Conservation (phyloP, 2,329 filamentous ascomycete genomes). For the Xylariales sp. region DNA sequence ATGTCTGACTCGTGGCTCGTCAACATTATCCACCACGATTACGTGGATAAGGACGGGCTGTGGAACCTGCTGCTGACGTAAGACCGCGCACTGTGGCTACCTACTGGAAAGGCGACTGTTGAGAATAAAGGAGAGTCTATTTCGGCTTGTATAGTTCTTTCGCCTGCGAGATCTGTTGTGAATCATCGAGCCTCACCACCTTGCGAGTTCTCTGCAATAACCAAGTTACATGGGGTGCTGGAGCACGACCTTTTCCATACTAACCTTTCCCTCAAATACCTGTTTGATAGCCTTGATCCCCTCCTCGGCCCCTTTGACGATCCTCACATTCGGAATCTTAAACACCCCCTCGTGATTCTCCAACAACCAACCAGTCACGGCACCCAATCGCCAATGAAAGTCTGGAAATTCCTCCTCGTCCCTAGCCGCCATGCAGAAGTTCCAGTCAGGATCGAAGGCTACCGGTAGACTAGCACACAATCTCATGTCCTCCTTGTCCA, state of each 20-base stretch:
- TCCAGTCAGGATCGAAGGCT: conserved; percentile 10
- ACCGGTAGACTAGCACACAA: conserved; percentile 8
- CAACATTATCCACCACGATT: conserved; percentile 83
- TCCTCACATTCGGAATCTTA: conserved; percentile 7
- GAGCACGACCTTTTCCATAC: conserved; percentile 14
- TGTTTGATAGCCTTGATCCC: conserved; percentile 11
- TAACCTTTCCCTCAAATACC: conserved; percentile 12
- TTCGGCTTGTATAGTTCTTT: no score
- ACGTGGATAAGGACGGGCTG: conserved; percentile 63
- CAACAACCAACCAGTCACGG: not conserved
- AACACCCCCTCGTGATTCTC: not conserved
- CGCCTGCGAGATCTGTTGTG: no score
- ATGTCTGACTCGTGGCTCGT: conserved; percentile 79
- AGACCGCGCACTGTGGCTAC: no score
- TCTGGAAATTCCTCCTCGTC: not conserved
- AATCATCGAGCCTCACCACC: no score
- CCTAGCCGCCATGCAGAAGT: conserved; percentile 7
- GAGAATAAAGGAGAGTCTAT: no score
- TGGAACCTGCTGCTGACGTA: conserved; percentile 60
- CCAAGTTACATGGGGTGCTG: conserved; percentile 12
- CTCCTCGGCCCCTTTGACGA: conserved; percentile 11
- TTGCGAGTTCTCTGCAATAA: no score
- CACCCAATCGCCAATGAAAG: not conserved
- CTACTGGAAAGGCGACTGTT: no score
- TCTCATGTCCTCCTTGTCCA: not conserved